phyloP scores from a whole-genome alignment of 805 yeast genomes.

The Kuraishia borneana region DNA sequence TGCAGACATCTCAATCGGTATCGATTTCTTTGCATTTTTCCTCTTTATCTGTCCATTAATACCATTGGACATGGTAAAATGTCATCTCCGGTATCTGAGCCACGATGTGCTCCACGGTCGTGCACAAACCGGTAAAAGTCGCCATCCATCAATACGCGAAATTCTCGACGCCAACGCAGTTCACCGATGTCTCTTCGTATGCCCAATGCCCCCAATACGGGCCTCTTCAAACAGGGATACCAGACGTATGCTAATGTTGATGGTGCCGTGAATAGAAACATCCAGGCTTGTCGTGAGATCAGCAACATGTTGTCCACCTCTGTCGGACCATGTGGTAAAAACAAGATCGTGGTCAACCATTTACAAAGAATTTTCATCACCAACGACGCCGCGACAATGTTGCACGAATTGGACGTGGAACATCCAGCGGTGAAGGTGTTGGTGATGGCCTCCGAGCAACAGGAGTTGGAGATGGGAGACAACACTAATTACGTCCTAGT shows the following conservation, averaged over 20 bases:
- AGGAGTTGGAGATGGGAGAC: constrained; percentile 96
- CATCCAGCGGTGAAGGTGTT: constrained; percentile 96
- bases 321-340: constrained; percentile 96
- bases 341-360: constrained; percentile 88
- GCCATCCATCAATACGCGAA: background rate
- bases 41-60: too few species aligned
- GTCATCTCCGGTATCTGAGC: background rate
- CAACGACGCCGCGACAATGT: constrained; percentile 96
- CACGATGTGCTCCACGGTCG: background rate
- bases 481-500: constrained; percentile 86
- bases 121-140: background rate
- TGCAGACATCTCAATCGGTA: constrained; percentile 20
- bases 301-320: constrained; percentile 86
- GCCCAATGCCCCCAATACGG: constrained; percentile 89
- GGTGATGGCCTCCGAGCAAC: constrained; percentile 95
- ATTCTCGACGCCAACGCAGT: background rate
- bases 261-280: constrained; percentile 89
- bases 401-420: constrained; percentile 84
- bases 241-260: constrained; percentile 79
- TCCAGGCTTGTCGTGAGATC: constrained; percentile 90
- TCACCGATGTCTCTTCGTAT: constrained; percentile 69
- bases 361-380: constrained; percentile 81
- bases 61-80: too few species aligned
- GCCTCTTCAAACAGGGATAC: constrained; percentile 93
- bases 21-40: background rate